Conservation (phyloP, 768 basidiomycete species). For the Kwoniella botswanensis region DNA sequence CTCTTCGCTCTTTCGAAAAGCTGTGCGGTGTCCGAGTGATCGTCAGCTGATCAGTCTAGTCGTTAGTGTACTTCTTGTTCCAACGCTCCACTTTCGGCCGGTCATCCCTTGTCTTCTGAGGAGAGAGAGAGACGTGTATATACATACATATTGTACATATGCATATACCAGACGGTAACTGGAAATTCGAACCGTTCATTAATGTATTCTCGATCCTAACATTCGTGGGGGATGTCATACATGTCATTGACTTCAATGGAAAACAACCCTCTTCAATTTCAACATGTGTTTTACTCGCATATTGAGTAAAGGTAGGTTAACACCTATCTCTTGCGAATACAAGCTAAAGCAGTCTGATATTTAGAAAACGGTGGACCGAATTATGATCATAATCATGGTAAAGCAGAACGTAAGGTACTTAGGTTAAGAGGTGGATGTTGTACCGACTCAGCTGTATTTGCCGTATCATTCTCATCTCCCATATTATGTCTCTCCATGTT, state of each 20-base stretch:
- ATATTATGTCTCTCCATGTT: no score
- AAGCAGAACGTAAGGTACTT: not conserved
- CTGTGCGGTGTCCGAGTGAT: not conserved
- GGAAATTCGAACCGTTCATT: no score
- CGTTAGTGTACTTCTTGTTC: no score
- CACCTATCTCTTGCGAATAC: not conserved
- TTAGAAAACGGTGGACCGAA: no score
- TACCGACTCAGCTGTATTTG: slow-evolving; percentile 2
- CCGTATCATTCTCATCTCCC: not conserved
- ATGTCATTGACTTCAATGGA: no score
- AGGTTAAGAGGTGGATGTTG: slow-evolving; percentile 6
- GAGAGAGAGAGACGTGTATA: not conserved
- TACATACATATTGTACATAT: no score
- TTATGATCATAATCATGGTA: not conserved
- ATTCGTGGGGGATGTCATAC: no score
- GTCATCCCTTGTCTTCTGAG: not conserved
- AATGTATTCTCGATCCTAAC: no score
- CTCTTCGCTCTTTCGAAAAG: not conserved
- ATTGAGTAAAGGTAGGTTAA: not conserved
- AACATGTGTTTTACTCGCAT: not conserved
- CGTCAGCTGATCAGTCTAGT: not conserved
- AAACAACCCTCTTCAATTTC: not conserved
- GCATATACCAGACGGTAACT: no score
- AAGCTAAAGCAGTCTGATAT: not conserved
- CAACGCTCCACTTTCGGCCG: not conserved